phyloP scores from a whole-genome alignment of 2,329 filamentous ascomycete genomes.

The Trichophyton equinum region DNA sequence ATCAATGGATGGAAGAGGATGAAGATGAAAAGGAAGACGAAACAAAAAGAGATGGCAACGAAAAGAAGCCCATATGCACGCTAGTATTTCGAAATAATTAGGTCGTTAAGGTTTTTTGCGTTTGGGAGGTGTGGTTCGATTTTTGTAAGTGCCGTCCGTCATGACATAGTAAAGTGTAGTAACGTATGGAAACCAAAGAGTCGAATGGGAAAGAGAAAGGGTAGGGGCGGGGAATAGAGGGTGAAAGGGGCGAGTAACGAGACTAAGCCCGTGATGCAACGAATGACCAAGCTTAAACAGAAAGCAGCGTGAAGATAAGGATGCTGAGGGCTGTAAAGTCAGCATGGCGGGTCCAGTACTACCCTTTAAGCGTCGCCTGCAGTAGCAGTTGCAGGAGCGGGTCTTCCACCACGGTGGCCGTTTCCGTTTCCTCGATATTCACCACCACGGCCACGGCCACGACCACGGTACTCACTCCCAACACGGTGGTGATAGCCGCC shows the following conservation, averaged over 20 bases:
- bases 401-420: constrained; percentile 17
- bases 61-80: not conserved
- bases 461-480: constrained; percentile 24
- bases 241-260: not conserved
- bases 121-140: not conserved
- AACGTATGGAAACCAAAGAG: not conserved
- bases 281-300: not conserved
- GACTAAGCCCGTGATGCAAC: not conserved
- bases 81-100: not conserved
- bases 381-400: not conserved
- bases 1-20: not conserved
- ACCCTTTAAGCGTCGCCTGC: not conserved
- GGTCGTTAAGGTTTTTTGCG: not conserved
- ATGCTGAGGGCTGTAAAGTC: not conserved
- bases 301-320: not conserved
- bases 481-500: constrained; percentile 17
- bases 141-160: not conserved
- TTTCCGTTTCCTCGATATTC: constrained; percentile 21
- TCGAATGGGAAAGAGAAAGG: not conserved
- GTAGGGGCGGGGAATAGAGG: not conserved
- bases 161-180: not conserved
- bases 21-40: not conserved
- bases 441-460: constrained; percentile 25
- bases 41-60: not conserved
- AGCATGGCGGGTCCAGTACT: not conserved